Base-by-base conservation (phyloP, 164 flowering plant species). In the Saururus chinensis region DNA sequence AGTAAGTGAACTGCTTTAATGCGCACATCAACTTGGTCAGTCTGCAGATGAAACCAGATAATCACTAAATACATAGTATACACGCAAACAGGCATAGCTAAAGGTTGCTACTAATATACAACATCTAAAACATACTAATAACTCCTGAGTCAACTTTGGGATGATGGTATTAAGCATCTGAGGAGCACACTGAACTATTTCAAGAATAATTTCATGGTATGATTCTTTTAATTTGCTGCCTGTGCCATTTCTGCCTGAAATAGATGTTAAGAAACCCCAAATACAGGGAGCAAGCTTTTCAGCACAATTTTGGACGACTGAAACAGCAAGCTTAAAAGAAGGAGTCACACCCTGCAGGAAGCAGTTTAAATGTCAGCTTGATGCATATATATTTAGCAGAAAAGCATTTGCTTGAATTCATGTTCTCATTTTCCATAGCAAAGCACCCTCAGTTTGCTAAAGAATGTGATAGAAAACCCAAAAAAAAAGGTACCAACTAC, bases 21-120 rank as follows among this genome's bases (percentile, higher is more conserved):
- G 40, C 99, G 84, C 53, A 84, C 85, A 84, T 93, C 99, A 69
- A 90, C 97, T 73, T 91, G 96, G 77, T 93, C 96, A 63, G 87
- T 76, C 99, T 93, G 71, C 72, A 74, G 56, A 64, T 20, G 56
- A 16, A 56, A 42, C 11, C n/a, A 56, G n/a, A 64, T 20, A 53
- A 45, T 52, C 4, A 66, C 7, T 54, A 55, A 23, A 23, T 8
- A 17, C 16, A 3, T 55, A 55, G 24, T 26, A 48, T 54, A 3
- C 41, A 65, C 45, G 21, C 48, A 19, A 55, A 30, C 21, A 54
- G 60, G 23, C 4, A 64, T 21, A 30, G n/a, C 21, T 16, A 55
- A 22, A 45, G 19, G 23, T n/a, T 40, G 14, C 57, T 37, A 51
- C 10, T 22, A 14, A n/a, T 20, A 48, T 49, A 45, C 20, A 25